Evolutionary conservation across 768 basidiomycete species (phyloP).

Genomic region (Epithele typhae): DNA sequence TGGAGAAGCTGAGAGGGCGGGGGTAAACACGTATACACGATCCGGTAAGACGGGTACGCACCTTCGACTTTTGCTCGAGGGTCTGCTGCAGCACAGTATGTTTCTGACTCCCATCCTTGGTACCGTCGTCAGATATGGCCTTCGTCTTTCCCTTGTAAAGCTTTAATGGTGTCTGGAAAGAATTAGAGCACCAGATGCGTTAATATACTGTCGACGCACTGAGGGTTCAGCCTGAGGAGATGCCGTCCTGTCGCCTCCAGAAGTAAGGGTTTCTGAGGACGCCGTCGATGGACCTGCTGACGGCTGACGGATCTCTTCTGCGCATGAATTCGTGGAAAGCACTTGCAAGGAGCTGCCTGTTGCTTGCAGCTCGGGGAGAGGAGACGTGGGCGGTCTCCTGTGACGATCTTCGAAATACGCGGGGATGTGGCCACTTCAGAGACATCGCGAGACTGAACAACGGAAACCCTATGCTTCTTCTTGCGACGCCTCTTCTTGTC

Average conservation of each 20-base stretch:
- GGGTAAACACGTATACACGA: background rate
- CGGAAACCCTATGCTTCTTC: conserved; percentile 24
- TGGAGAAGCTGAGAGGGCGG: conserved; percentile 24
- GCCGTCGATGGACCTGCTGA: conserved; percentile 2
- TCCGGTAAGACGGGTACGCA: background rate
- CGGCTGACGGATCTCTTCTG: conserved; percentile 1
- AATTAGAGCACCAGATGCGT: background rate
- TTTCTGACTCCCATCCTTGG: background rate
- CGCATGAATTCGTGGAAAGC: too few species aligned
- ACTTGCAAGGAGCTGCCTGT: too few species aligned
- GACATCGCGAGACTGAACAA: conserved; percentile 8
- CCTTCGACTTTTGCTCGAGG: conserved; percentile 8
- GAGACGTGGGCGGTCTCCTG: too few species aligned
- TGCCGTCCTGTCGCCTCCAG: too few species aligned
- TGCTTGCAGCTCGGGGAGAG: too few species aligned
- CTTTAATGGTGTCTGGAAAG: background rate
- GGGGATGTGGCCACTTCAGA: background rate
- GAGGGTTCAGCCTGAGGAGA: too few species aligned
- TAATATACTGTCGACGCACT: background rate
- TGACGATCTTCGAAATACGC: background rate
- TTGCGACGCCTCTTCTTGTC: conserved; percentile 25
- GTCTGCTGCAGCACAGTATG: conserved; percentile 6
- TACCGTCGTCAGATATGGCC: conserved; percentile 1
- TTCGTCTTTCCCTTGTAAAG: conserved; percentile 14
- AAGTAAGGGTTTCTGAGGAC: too few species aligned